Base-by-base conservation (phyloP, 495 filamentous ascomycete genomes). In the Aspergillus campestris region DNA sequence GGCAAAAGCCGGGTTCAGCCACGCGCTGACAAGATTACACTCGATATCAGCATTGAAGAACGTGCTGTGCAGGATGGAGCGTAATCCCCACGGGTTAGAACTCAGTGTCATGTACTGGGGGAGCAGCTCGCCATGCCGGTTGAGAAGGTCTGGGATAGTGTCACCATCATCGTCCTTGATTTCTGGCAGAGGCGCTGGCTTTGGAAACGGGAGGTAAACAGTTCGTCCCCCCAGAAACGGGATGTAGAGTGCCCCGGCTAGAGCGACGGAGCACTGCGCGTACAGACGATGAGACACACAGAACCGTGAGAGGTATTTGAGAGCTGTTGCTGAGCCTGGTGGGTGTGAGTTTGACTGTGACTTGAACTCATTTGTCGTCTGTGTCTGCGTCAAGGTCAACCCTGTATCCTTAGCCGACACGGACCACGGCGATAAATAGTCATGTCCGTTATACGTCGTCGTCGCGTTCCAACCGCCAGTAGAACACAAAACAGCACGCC, bases 11-110 rank as follows among this genome's bases (percentile, higher is more conserved):
- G 61, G 54, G 31, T 60, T 65, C 6, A 61, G 42, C 62, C 59
- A 65, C 11, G 59, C 50, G 49, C 55, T 61, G 48, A 56, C 57
- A 31, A 65, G 51, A 27, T 62, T 62, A 42, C 59, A 65, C 15
- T 55, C 51, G 35, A 62, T 51, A 14, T 56, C 49, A 28, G 45
- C 0, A 32, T 59, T 54, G 47, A 62, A 65, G 42, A 62, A 60
- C 27, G 56, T 62, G 41, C 55, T 54, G 31, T 7, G 42, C 7
- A 65, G 52, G 3, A 62, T 35, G 47, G 57, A 62, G 15, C 57
- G 54, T 12, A 65, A 10, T 9, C 59, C 59, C 57, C 51, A 59
- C 9, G 34, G 8, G 52, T 57, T 52, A 12, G 37, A 52, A 49
- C 56, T 61, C 15, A 61, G 13, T 5, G 47, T 59, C 54, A 64